These are phyloP conservation scores for Acanthamoeba royreba DNA, from an alignment of 208 protist genomes.

Conservation along the genomic window DNA sequence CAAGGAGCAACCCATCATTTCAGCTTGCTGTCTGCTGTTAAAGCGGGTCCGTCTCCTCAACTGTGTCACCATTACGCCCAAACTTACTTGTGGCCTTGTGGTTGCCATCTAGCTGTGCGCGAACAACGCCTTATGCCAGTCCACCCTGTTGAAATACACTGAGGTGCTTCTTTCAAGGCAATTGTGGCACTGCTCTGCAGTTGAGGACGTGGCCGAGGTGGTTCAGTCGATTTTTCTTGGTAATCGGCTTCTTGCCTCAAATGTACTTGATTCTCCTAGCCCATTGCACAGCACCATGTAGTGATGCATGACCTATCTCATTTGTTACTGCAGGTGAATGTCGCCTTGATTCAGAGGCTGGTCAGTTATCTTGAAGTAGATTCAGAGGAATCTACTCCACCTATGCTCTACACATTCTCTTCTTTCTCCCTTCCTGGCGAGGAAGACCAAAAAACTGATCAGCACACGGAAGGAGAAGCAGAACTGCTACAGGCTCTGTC, in stretches of 20 bases:
- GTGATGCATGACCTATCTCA: no score
- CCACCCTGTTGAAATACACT: background rate
- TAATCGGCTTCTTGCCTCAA: background rate
- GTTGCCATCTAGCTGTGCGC: background rate
- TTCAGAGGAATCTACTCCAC: background rate
- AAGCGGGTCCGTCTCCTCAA: background rate
- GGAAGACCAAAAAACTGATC: no score
- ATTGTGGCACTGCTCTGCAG: background rate
- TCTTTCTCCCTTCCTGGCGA: background rate
- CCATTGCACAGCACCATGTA: no score
- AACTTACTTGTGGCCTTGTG: background rate
- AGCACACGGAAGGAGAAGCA: no score
- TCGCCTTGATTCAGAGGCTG: background rate
- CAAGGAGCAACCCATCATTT: constrained; percentile 18
- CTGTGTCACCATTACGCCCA: no score
- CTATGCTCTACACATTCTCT: background rate
- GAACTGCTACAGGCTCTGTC: background rate
- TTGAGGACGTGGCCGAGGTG: background rate
- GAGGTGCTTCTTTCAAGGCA: constrained; percentile 25
- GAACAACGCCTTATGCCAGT: background rate
- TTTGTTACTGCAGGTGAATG: no score
- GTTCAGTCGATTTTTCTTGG: background rate
- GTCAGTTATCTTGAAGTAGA: constrained; percentile 9
- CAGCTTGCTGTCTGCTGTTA: background rate
- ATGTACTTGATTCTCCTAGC: background rate